These are phyloP conservation scores for Gossypium mustelinum DNA, from an alignment of 345 rosid genomes.

Conservation along the genomic window DNA sequence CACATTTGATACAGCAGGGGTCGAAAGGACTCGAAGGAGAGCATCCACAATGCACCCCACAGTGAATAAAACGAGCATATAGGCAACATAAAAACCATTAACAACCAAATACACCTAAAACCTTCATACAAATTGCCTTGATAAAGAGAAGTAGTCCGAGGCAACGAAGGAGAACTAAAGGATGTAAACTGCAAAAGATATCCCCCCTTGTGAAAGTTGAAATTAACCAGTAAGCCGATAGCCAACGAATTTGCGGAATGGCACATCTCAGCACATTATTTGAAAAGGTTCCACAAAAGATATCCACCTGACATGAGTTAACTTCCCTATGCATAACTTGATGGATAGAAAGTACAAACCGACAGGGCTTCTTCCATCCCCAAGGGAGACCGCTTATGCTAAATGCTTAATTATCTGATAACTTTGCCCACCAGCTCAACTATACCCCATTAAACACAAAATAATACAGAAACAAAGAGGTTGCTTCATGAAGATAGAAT, in stretches of 20 bases:
- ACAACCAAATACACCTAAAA: slow-evolving; percentile 14
- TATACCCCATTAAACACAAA: background rate
- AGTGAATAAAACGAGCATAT: slow-evolving; percentile 2
- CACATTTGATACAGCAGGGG: slow-evolving; percentile 16
- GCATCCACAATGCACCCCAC: slow-evolving; percentile 9
- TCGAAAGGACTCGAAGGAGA: slow-evolving; percentile 12
- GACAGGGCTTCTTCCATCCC: background rate
- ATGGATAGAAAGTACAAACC: background rate
- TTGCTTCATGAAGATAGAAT: background rate
- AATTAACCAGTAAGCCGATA: background rate
- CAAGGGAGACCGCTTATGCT: background rate
- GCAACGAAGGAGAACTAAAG: background rate
- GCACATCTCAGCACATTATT: background rate
- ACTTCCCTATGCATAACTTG: slow-evolving; percentile 1
- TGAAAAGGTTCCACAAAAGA: background rate
- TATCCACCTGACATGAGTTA: background rate
- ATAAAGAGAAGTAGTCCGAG: slow-evolving; percentile 5
- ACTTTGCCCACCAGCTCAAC: slow-evolving; percentile 6
- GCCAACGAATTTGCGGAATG: background rate
- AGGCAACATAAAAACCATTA: slow-evolving; percentile 21
- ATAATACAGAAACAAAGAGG: slow-evolving; percentile 8
- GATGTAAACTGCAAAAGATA: background rate
- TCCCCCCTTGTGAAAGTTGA: background rate
- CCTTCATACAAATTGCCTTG: slow-evolving; percentile 17
- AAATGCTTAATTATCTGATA: background rate